Evolutionary conservation across 345 rosid species (phyloP).

Genomic region (Eucalyptus pumila): DNA sequence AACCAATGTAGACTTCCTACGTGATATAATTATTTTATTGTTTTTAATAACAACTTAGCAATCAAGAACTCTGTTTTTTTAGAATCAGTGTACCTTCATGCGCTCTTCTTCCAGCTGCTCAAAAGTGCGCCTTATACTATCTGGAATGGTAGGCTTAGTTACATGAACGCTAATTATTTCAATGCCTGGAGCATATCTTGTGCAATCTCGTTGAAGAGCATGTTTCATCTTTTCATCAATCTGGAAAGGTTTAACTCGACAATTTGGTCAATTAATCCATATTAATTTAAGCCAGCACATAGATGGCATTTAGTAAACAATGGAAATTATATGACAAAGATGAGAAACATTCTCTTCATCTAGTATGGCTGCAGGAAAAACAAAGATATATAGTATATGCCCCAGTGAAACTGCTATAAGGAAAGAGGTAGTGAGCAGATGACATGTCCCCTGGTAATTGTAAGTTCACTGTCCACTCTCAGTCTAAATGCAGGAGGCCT

Average conservation of each 20-base stretch:
- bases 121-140: conserved; percentile 63
- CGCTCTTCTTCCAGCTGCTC: conserved; percentile 93
- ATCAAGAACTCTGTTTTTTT: background rate
- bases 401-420: background rate
- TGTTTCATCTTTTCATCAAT: conserved; percentile 96
- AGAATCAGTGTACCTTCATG: conserved; percentile 45
- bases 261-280: background rate
- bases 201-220: conserved; percentile 87
- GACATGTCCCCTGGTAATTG: background rate
- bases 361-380: background rate
- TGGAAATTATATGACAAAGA: background rate
- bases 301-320: background rate
- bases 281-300: background rate
- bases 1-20: background rate
- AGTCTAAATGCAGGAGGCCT: background rate
- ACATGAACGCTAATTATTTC: conserved; percentile 84
- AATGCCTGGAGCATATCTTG: conserved; percentile 85
- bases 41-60: background rate
- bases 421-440: background rate
- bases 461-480: background rate
- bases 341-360: background rate
- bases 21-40: background rate
- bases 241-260: conserved; percentile 16
- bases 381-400: background rate
- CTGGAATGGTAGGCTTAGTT: conserved; percentile 75